Percentiles rank a stretch among this genome's conserved stretches.
Evolutionary conservation across 352 stramenopile genomes (phyloP).

Genomic region (Salisapilia sapeloensis): DNA sequence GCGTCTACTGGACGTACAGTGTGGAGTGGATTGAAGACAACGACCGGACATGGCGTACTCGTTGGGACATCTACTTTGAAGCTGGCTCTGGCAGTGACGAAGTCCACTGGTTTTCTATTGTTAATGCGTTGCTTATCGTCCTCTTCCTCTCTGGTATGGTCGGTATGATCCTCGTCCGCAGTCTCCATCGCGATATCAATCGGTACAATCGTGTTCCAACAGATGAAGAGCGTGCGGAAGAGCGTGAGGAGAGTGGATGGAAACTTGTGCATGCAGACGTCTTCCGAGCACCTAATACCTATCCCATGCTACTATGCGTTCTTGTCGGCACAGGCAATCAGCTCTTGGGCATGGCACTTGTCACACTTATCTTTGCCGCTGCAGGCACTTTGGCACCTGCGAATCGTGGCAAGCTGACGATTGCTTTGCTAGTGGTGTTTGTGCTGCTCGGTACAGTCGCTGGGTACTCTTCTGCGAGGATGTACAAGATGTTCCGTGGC

Average conservation of each 20-base stretch:
- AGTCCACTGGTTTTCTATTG: slow-evolving; percentile 99
- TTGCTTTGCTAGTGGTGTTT: slow-evolving; percentile 95
- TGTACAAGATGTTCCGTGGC: slow-evolving; percentile 99
- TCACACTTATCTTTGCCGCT: slow-evolving; percentile 94
- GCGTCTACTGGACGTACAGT: slow-evolving; percentile 95
- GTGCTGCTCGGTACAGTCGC: slow-evolving; percentile 92
- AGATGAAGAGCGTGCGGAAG: slow-evolving; percentile 94
- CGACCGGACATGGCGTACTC: slow-evolving; percentile 92
- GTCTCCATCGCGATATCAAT: slow-evolving; percentile 94
- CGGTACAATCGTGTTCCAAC: slow-evolving; percentile 95
- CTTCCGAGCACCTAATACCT: slow-evolving; percentile 92
- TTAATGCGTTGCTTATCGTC: slow-evolving; percentile 99
- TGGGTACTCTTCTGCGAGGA: slow-evolving; percentile 90
- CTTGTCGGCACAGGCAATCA: slow-evolving; percentile 96
- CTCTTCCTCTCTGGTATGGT: slow-evolving; percentile 98
- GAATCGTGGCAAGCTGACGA: slow-evolving; percentile 95
- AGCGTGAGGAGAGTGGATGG: slow-evolving; percentile 97
- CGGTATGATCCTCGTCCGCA: slow-evolving; percentile 97
- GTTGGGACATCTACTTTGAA: slow-evolving; percentile 99
- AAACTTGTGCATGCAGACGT: slow-evolving; percentile 99
- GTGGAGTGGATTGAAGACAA: slow-evolving; percentile 93
- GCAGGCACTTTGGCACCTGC: slow-evolving; percentile 93
- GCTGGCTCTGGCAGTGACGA: slow-evolving; percentile 81
- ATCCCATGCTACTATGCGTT: slow-evolving; percentile 94
- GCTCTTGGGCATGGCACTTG: slow-evolving; percentile 90